Evolutionary conservation across 2,329 filamentous ascomycete species (phyloP).

Genomic region (Cercospora sp.): DNA sequence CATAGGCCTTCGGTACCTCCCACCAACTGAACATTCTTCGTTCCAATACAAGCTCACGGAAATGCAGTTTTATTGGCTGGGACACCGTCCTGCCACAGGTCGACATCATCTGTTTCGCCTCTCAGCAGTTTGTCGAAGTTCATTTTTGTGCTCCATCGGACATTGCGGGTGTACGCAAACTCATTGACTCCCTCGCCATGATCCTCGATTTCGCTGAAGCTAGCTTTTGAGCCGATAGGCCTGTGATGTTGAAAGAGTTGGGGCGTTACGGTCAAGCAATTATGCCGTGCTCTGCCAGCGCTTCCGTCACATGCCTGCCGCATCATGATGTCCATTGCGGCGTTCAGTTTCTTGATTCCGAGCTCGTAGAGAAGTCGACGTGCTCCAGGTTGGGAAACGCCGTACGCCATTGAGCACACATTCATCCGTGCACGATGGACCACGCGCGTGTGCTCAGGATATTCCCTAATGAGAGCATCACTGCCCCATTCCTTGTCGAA

Average conservation of each 20-base stretch:
- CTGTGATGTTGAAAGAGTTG: conserved; percentile 52
- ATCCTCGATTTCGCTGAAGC: conserved; percentile 43
- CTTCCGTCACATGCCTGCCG: conserved; percentile 36
- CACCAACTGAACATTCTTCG: not conserved
- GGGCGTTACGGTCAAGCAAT: conserved; percentile 47
- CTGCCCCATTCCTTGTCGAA: conserved; percentile 30
- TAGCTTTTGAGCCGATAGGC: conserved; percentile 40
- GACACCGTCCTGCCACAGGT: conserved; percentile 21
- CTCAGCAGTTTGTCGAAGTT: conserved; percentile 45
- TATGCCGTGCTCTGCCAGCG: conserved; percentile 36
- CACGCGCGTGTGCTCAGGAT: conserved; percentile 45
- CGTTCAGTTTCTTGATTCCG: conserved; percentile 44
- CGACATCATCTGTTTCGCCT: conserved; percentile 38
- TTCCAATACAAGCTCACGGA: not conserved
- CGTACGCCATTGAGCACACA: conserved; percentile 49
- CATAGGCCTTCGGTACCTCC: not conserved
- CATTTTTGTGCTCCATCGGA: conserved; percentile 46
- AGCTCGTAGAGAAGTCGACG: conserved; percentile 47
- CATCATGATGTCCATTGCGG: conserved; percentile 41
- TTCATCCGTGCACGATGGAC: conserved; percentile 46
- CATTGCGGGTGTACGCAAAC: conserved; percentile 38
- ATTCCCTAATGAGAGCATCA: conserved; percentile 21
- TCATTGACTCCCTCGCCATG: conserved; percentile 39
- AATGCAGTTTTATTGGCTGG: not conserved
- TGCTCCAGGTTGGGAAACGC: conserved; percentile 48